phyloP scores from a whole-genome alignment of 305 asterid species.

The Lippia alba region DNA sequence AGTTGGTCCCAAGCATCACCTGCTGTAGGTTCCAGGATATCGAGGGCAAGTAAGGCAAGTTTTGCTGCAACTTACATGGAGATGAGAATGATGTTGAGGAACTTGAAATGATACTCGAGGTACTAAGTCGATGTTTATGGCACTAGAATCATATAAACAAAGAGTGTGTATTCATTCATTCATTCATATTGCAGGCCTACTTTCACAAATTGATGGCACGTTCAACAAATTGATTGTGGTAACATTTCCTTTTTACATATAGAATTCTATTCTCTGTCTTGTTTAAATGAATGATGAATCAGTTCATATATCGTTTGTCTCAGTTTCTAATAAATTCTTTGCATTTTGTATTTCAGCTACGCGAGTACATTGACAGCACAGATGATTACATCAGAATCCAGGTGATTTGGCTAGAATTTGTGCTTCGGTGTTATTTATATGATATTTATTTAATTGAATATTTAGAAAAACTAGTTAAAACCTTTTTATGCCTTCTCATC shows the following conservation, averaged over 20 bases:
- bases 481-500: background rate
- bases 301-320: background rate
- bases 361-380: conserved; percentile 91
- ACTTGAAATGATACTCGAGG: conserved; percentile 98
- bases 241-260: conserved; percentile 20
- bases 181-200: conserved; percentile 67
- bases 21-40: conserved; percentile 85
- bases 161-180: conserved; percentile 3
- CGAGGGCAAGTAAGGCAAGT: conserved; percentile 90
- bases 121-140: conserved; percentile 31
- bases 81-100: conserved; percentile 93
- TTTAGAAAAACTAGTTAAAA: conserved; percentile 16
- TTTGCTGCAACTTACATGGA: conserved; percentile 76
- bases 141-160: background rate
- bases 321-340: background rate
- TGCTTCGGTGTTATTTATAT: background rate
- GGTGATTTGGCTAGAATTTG: conserved; percentile 46
- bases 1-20: conserved; percentile 83
- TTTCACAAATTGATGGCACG: conserved; percentile 95
- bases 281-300: background rate
- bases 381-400: conserved; percentile 96
- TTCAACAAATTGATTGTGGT: conserved; percentile 86
- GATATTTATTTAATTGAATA: background rate
- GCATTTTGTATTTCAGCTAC: conserved; percentile 56
- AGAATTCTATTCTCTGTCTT: background rate